Conservation (phyloP, 805 yeast species). For the Saccharomycopsis guyanensis region DNA sequence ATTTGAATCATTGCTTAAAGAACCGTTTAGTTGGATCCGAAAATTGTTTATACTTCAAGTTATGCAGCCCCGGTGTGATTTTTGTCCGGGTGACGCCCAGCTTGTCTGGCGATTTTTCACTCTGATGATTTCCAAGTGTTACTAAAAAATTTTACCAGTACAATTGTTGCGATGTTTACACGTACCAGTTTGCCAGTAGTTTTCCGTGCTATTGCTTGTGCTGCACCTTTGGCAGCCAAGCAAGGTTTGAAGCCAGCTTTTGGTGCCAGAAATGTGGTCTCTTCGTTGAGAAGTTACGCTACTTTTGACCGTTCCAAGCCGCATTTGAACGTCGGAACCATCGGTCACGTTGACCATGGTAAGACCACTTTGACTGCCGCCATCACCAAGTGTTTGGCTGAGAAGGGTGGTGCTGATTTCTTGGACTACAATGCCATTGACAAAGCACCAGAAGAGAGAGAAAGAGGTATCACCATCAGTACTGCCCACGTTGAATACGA, state of each 20-base stretch:
- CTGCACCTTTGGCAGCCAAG: conserved; percentile 3
- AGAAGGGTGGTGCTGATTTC: conserved; percentile 86
- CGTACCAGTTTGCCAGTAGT: conserved; percentile 11
- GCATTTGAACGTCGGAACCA: conserved; percentile 94
- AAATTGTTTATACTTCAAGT: no score
- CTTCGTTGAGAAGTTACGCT: conserved; percentile 36
- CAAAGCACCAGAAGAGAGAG: conserved; percentile 98
- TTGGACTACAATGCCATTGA: conserved; percentile 90
- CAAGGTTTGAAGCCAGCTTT: conserved; percentile 22
- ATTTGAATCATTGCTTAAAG: conserved; percentile 7
- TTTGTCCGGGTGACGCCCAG: no score
- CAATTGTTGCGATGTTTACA: conserved; percentile 10
- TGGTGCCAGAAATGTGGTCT: background rate
- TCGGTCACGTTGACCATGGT: conserved; percentile 99
- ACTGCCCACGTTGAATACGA: conserved; percentile 98
- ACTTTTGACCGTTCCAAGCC: conserved; percentile 93
- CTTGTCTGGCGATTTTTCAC: no score
- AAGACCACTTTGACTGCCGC: conserved; percentile 98
- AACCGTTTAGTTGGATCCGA: background rate
- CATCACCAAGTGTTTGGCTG: conserved; percentile 88
- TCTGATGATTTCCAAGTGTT: no score
- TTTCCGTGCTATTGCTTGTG: conserved; percentile 13
- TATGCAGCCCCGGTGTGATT: no score
- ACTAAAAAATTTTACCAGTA: background rate
- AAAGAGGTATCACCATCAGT: conserved; percentile 97